Base-by-base conservation (phyloP, 768 basidiomycete genomes). In the Suillus spraguei region DNA sequence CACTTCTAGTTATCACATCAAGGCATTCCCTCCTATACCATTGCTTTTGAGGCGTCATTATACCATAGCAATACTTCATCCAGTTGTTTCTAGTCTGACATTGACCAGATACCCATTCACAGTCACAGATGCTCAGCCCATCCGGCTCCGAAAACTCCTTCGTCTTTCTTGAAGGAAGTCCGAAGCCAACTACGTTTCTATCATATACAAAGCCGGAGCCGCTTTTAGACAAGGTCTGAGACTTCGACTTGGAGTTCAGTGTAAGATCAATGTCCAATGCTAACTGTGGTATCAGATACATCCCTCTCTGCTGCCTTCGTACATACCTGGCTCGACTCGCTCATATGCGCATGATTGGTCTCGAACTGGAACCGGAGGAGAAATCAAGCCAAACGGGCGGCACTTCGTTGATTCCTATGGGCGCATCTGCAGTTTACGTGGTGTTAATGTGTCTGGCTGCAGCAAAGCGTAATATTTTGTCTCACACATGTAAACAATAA, bases 331-430 rank as follows among this genome's bases (percentile, higher is more conserved):
- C 5, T 80, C 80, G 9, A 66, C 69, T 10, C 53, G 75, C 0
- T 83, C 87, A 2, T 90, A 85, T 65, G 90, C 89, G 0, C 91
- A 93, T 66, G 87, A 90, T 70, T 94, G 90, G 92, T 89, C 87
- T 11, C 67, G 61, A 16, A 63, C 71, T 36, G 84, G 80, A 28
- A 89, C 85, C 0, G 87, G 85, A 16, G 86, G 86, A 28, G 73
- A 73, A 16, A 71, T 95, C 28, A 76, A 76, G 38, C 81, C 85
- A 1, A 83, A 85, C 60, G 95, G 95, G 0, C 81, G 93, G 17
- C 87, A 97, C 72, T 92, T 97, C 68, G 78, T 95, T 2, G 96
- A 99, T 72, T 77, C 76, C 1, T 85, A 87, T 69, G 92, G 92
- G 4, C 85, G 96, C 54, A 87, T 96, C 4, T 89, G 95, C 70